Percentiles rank a stretch among this genome's conserved stretches.
Conservation (phyloP, 2,329 filamentous ascomycete species). For the Xylaria multiplex region DNA sequence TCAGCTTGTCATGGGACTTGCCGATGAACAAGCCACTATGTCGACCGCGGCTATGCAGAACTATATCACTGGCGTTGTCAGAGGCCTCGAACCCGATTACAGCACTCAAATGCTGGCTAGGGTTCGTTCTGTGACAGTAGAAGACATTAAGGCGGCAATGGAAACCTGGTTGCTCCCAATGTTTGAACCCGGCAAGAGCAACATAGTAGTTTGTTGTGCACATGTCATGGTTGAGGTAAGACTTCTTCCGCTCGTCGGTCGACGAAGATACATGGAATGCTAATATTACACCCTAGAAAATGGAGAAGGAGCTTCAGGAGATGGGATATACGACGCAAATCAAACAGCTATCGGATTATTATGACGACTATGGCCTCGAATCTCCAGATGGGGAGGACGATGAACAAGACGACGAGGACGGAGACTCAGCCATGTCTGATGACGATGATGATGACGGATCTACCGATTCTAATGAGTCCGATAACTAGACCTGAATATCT, state of each 20-base stretch:
- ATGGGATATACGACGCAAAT: constrained; percentile 83
- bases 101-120: constrained; percentile 78
- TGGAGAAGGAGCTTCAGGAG: constrained; percentile 77
- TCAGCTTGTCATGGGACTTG: constrained; percentile 85
- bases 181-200: constrained; percentile 82
- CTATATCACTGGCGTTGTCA: constrained; percentile 83
- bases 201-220: constrained; percentile 89
- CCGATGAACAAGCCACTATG: constrained; percentile 89
- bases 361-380: constrained; percentile 88
- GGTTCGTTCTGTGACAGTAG: constrained; percentile 78
- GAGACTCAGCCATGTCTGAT: constrained; percentile 39
- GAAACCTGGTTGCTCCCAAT: constrained; percentile 79
- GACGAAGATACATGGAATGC: background rate
- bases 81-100: constrained; percentile 79
- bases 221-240: constrained; percentile 85
- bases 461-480: constrained; percentile 24
- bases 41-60: constrained; percentile 82
- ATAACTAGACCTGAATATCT: constrained; percentile 5
- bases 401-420: constrained; percentile 39
- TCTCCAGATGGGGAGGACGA: constrained; percentile 66
- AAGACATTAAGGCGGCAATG: constrained; percentile 81
- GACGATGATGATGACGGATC: constrained; percentile 37
- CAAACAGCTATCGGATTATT: constrained; percentile 79
- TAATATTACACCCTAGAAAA: constrained; percentile 62
- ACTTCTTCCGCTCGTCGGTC: constrained; percentile 36